Conservation (phyloP, 495 filamentous ascomycete species). For the Aspergillus homomorphus region DNA sequence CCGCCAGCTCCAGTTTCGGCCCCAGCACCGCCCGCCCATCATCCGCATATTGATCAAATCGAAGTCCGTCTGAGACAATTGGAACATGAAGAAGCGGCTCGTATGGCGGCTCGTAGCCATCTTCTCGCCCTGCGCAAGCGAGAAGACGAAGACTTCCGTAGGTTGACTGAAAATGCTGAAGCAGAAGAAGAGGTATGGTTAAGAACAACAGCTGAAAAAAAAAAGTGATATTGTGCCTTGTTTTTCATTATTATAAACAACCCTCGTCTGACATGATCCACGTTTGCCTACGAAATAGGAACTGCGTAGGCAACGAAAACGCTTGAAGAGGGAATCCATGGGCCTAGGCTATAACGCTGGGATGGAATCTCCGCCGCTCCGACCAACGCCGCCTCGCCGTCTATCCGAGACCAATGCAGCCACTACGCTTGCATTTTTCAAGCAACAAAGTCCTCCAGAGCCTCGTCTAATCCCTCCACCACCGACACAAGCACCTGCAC, state of each 20-base stretch:
- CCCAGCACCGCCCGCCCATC: conserved; percentile 20
- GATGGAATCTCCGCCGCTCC: conserved; percentile 43
- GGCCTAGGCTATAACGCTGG: conserved; percentile 36
- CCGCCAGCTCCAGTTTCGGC: conserved; percentile 29
- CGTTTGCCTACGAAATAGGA: conserved; percentile 27
- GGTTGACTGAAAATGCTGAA: conserved; percentile 47
- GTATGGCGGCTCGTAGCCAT: conserved; percentile 43
- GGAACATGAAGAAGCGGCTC: conserved; percentile 47
- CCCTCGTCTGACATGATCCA: conserved; percentile 11
- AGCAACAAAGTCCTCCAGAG: conserved; percentile 49
- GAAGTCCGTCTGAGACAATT: conserved; percentile 44
- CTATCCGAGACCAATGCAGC: conserved; percentile 49
- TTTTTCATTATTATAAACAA: conserved; percentile 1
- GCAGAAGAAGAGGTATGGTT: conserved; percentile 46
- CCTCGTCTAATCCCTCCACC: conserved; percentile 38
- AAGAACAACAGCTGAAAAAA: not conserved
- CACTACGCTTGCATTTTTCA: conserved; percentile 52
- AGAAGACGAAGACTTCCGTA: conserved; percentile 49
- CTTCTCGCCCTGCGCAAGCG: conserved; percentile 44
- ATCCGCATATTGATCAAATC: conserved; percentile 41
- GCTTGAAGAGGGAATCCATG: conserved; percentile 48
- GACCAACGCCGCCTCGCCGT: conserved; percentile 43
- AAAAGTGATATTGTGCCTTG: not conserved
- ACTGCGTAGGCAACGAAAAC: conserved; percentile 46
- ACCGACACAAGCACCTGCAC: conserved; percentile 28